Conservation (phyloP, 2,329 filamentous ascomycete species). For the Colletotrichum sp. region DNA sequence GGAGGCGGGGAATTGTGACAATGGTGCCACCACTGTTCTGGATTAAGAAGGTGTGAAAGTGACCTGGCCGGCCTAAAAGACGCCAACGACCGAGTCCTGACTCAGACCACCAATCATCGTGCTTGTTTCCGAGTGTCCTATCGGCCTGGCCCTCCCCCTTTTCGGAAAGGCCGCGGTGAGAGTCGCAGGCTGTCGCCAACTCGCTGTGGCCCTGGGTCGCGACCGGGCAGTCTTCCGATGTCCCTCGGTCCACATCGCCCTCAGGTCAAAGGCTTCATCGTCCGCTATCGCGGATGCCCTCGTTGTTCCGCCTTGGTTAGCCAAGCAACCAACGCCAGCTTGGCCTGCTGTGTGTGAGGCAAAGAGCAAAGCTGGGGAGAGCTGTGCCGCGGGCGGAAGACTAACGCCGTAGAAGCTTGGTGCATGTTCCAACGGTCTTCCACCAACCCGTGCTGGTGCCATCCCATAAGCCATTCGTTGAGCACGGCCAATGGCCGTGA, state of each 20-base stretch:
- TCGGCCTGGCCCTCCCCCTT: conserved; percentile 16
- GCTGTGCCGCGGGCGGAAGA: not conserved
- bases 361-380: conserved; percentile 10
- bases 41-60: conserved; percentile 21
- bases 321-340: conserved; percentile 18
- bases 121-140: not conserved
- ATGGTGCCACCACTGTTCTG: conserved; percentile 23
- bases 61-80: conserved; percentile 14
- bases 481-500: conserved; percentile 10
- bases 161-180: conserved; percentile 19
- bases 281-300: not conserved
- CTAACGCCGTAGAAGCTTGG: conserved; percentile 20
- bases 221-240: not conserved
- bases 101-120: conserved; percentile 20
- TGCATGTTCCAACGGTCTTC: conserved; percentile 23
- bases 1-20: conserved; percentile 16
- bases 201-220: not conserved
- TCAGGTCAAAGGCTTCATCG: not conserved
- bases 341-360: not conserved
- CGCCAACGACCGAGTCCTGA: conserved; percentile 20
- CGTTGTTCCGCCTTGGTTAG: not conserved
- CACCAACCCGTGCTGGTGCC: conserved; percentile 14
- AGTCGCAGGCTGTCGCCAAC: conserved; percentile 1
- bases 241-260: not conserved
- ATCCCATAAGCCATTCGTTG: conserved; percentile 15